These are phyloP conservation scores for Wickerhamomyces canadensis DNA, from an alignment of 805 yeast genomes.

Conservation along the genomic window DNA sequence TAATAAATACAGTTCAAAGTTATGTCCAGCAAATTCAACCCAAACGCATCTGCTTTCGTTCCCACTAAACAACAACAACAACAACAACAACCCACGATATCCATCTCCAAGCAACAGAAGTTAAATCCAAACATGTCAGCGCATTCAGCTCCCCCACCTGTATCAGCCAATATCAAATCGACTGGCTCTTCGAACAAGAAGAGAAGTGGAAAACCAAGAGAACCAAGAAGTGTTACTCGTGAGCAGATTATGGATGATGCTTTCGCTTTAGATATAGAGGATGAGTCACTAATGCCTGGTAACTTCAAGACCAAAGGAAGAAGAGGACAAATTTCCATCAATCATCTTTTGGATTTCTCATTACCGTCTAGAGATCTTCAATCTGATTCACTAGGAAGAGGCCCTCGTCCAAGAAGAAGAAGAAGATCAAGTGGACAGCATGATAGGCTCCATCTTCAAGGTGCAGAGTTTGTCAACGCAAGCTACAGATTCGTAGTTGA, in stretches of 20 bases:
- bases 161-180: slow-evolving; percentile 2
- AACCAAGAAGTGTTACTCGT: slow-evolving; percentile 2
- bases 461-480: slow-evolving; percentile 72
- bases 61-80: slow-evolving; percentile 10
- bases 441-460: slow-evolving; percentile 45
- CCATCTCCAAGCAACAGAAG: slow-evolving; percentile 2
- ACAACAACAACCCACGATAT: not conserved
- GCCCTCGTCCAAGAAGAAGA: slow-evolving; percentile 19
- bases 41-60: slow-evolving; percentile 14
- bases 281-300: slow-evolving; percentile 26
- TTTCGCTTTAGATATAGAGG: slow-evolving; percentile 29
- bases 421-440: slow-evolving; percentile 22
- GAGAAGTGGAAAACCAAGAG: slow-evolving; percentile 6
- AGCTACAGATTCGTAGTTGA: slow-evolving; percentile 82
- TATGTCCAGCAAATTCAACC: slow-evolving; percentile 18
- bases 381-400: slow-evolving; percentile 6
- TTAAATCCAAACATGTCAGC: slow-evolving; percentile 13
- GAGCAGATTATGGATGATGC: slow-evolving; percentile 10
- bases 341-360: slow-evolving; percentile 60
- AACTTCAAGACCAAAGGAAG: slow-evolving; percentile 30
- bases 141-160: slow-evolving; percentile 15
- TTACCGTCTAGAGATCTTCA: slow-evolving; percentile 34
- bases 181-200: not conserved
- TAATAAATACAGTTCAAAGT: too few species aligned
- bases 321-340: slow-evolving; percentile 46